A percentile compares a stretch with the other conserved stretches of the same genome.
phyloP scores from a whole-genome alignment of 2,329 filamentous ascomycete species.

The Curvularia spicifera region DNA sequence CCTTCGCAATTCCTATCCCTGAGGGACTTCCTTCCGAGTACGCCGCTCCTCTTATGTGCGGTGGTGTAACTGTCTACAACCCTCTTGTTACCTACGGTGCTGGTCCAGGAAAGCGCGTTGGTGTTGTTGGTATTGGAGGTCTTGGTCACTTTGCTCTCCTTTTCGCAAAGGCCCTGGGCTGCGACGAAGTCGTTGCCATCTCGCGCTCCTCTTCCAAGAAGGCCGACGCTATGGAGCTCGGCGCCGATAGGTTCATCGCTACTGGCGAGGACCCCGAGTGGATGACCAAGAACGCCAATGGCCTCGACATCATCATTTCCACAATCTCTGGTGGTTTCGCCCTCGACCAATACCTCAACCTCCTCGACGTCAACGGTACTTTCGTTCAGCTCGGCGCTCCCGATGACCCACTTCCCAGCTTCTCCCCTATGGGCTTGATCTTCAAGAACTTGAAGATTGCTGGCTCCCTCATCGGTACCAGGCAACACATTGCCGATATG shows the following conservation, averaged over 20 bases:
- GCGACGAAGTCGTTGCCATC: slow-evolving; percentile 69
- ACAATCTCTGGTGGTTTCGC: slow-evolving; percentile 65
- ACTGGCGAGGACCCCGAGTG: slow-evolving; percentile 65
- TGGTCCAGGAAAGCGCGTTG: slow-evolving; percentile 79
- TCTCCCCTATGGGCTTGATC: slow-evolving; percentile 62
- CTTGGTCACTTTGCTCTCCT: slow-evolving; percentile 75
- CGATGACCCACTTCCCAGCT: slow-evolving; percentile 60
- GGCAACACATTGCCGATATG: slow-evolving; percentile 65
- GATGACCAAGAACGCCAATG: slow-evolving; percentile 60
- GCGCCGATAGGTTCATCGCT: slow-evolving; percentile 67
- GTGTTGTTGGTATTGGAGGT: slow-evolving; percentile 74
- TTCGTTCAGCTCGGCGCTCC: slow-evolving; percentile 73
- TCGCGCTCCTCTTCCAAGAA: slow-evolving; percentile 67
- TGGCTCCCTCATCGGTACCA: slow-evolving; percentile 68
- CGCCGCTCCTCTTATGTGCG: slow-evolving; percentile 82
- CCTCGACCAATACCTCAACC: slow-evolving; percentile 64
- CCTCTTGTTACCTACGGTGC: slow-evolving; percentile 77
- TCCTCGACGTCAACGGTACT: slow-evolving; percentile 65
- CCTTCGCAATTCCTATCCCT: slow-evolving; percentile 76
- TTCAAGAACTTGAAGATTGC: slow-evolving; percentile 65
- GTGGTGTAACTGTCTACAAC: slow-evolving; percentile 78
- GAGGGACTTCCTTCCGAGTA: slow-evolving; percentile 66
- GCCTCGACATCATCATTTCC: slow-evolving; percentile 65
- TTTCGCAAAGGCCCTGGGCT: slow-evolving; percentile 72
- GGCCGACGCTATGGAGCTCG: slow-evolving; percentile 64